phyloP scores from a whole-genome alignment of 2,329 filamentous ascomycete species.

The Cadophora luteo-olivacea region DNA sequence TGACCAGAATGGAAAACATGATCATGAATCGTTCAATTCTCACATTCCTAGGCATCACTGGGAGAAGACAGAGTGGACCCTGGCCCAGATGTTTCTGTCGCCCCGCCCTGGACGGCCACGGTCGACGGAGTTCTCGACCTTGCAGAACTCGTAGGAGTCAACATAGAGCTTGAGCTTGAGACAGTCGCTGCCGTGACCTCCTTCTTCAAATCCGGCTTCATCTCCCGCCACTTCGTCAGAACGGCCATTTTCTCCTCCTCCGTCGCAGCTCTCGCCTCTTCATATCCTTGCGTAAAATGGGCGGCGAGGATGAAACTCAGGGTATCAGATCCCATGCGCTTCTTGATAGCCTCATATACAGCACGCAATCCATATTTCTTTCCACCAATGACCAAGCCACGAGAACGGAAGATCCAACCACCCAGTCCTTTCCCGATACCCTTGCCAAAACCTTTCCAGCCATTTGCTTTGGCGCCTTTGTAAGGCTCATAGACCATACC shows the following conservation, averaged over 20 bases:
- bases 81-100: no score
- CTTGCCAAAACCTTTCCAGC: constrained; percentile 72
- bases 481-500: constrained; percentile 66
- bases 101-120: background rate
- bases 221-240: constrained; percentile 36
- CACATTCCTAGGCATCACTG: background rate
- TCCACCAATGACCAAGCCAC: constrained; percentile 28
- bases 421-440: constrained; percentile 85
- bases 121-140: background rate
- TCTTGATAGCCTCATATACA: constrained; percentile 38
- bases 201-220: constrained; percentile 32
- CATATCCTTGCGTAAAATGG: constrained; percentile 40
- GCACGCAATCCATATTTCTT: constrained; percentile 36
- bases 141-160: constrained; percentile 23
- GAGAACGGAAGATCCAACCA: constrained; percentile 66
- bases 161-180: background rate
- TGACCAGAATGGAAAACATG: no score
- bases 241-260: constrained; percentile 39
- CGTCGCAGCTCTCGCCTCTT: constrained; percentile 35
- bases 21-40: background rate
- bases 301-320: constrained; percentile 42
- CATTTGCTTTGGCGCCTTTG: constrained; percentile 67
- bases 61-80: background rate
- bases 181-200: constrained; percentile 20
- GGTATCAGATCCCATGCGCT: constrained; percentile 35